Conservation (phyloP, 1,284 basidiomycete genomes). For the Cryptococcus deneoformans region DNA sequence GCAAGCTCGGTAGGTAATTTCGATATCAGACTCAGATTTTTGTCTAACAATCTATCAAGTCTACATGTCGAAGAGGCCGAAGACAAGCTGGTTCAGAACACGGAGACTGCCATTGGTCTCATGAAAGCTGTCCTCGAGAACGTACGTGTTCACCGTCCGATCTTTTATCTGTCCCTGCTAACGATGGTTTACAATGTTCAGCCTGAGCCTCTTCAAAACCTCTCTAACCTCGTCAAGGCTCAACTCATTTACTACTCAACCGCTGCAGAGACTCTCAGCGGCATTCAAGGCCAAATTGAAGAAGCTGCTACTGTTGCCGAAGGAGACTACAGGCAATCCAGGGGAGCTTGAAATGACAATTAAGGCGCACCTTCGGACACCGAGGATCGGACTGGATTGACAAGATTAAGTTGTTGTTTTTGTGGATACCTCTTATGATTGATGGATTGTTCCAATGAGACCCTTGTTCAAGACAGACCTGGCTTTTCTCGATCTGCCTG, state of each 20-base stretch:
- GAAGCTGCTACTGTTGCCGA: constrained; percentile 85
- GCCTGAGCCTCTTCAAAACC: constrained; percentile 93
- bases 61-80: constrained; percentile 89
- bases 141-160: constrained; percentile 55
- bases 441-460: too few relatives aligned
- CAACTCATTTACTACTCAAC: constrained; percentile 79
- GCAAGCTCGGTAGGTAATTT: constrained; percentile 59
- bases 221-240: constrained; percentile 89
- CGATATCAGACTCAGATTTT: background rate
- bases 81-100: constrained; percentile 94
- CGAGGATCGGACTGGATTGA: too few relatives aligned
- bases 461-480: too few relatives aligned
- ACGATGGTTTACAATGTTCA: constrained; percentile 35
- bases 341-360: constrained; percentile 34
- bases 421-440: too few relatives aligned
- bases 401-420: too few relatives aligned
- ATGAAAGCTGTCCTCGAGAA: constrained; percentile 99
- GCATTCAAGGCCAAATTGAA: constrained; percentile 84
- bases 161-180: background rate
- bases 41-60: background rate
- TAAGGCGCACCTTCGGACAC: too few relatives aligned
- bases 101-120: constrained; percentile 93
- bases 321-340: constrained; percentile 75
- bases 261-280: constrained; percentile 77
- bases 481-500: too few relatives aligned